Evolutionary conservation across 345 rosid species (phyloP).

Genomic region (Ceriops decandra): DNA sequence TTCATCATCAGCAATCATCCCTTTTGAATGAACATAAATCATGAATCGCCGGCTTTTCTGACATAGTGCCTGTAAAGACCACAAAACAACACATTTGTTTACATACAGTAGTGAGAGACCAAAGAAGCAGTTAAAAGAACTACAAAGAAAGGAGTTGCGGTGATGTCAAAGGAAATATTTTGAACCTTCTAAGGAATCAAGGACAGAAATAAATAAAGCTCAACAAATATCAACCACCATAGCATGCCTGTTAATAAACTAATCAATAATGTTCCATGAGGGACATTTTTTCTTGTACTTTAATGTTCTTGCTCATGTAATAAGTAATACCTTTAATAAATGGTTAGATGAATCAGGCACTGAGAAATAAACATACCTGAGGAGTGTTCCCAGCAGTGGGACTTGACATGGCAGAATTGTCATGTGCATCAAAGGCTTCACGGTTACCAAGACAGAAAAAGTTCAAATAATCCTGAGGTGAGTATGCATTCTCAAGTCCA

Average conservation of each 20-base stretch:
- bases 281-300: too few species aligned
- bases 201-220: too few species aligned
- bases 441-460: slow-evolving; percentile 97
- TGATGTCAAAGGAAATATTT: not conserved
- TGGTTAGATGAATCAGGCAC: not conserved
- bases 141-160: not conserved
- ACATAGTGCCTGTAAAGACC: slow-evolving; percentile 47
- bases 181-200: too few species aligned
- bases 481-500: slow-evolving; percentile 60
- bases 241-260: too few species aligned
- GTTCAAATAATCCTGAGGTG: slow-evolving; percentile 83
- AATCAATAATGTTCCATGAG: too few species aligned
- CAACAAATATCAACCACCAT: too few species aligned
- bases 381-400: slow-evolving; percentile 52
- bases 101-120: not conserved
- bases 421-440: slow-evolving; percentile 35
- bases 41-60: slow-evolving; percentile 70
- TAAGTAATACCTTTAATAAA: slow-evolving; percentile 1
- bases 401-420: slow-evolving; percentile 22
- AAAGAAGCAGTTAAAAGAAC: not conserved
- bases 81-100: slow-evolving; percentile 9
- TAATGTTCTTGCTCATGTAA: not conserved
- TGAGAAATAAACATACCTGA: slow-evolving; percentile 46
- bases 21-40: slow-evolving; percentile 97
- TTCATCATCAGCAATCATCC: slow-evolving; percentile 93